Evolutionary conservation across 1,139 yeast genomes (phyloP).

Genomic region (Nadsonia starkeyi-henricii): DNA sequence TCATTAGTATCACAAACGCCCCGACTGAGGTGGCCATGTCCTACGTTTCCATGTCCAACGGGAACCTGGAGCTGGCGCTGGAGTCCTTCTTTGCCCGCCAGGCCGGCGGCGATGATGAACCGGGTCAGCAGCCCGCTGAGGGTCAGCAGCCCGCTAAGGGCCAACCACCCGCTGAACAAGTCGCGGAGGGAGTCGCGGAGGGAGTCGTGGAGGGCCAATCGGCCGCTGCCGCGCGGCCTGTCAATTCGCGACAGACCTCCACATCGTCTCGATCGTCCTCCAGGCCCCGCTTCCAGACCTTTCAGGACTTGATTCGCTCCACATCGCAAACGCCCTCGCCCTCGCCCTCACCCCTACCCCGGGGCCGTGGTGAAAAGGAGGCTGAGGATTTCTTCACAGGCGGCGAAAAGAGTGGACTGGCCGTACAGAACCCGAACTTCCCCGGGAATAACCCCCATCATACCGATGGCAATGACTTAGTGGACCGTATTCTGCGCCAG

Average conservation of each 20-base stretch:
- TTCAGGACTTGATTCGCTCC: slow-evolving; percentile 34
- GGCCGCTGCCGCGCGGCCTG: no score
- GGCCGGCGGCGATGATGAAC: slow-evolving; percentile 5
- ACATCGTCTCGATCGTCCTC: not conserved
- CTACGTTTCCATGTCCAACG: slow-evolving; percentile 28
- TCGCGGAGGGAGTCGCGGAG: no score
- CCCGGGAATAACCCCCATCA: slow-evolving; percentile 22
- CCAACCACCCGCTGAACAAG: no score
- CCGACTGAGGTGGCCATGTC: slow-evolving; percentile 32
- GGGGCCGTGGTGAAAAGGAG: slow-evolving; percentile 39
- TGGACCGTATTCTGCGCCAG: slow-evolving; percentile 44
- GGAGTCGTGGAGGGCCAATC: no score
- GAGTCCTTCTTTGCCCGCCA: slow-evolving; percentile 18
- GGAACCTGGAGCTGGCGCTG: slow-evolving; percentile 22
- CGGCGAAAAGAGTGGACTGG: slow-evolving; percentile 87
- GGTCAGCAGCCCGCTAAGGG: no score
- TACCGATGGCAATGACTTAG: slow-evolving; percentile 23
- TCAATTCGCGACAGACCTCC: no score
- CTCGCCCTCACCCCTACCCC: slow-evolving; percentile 7
- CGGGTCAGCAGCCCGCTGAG: no score
- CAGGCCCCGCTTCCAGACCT: slow-evolving; percentile 21
- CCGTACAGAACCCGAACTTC: slow-evolving; percentile 78
- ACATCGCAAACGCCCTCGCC: slow-evolving; percentile 12
- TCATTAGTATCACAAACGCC: slow-evolving; percentile 36
- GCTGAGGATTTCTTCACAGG: slow-evolving; percentile 80